Base-by-base conservation (phyloP, 2,329 filamentous ascomycete genomes). In the Neofusicoccum sp. region DNA sequence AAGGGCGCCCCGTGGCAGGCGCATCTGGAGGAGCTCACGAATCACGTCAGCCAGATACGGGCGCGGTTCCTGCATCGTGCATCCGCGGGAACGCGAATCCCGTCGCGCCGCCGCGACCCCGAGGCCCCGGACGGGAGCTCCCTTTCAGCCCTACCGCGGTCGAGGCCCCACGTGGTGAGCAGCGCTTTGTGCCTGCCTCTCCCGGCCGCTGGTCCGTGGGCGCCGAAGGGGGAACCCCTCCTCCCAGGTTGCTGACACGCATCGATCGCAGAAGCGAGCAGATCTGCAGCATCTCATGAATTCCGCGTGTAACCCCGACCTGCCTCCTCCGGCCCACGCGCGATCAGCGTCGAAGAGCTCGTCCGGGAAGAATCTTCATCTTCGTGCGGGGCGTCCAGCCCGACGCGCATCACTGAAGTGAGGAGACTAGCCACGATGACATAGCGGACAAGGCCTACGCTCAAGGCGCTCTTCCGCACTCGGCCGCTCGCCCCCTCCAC, bases 11-110 rank as follows among this genome's bases (percentile, higher is more conserved):
- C 49, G 31, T 16, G 33, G 47, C 30, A 24, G 33, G 48, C 31
- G 33, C 34, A 53, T 14, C 47, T 36, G 16, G n/a, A 56, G 8
- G 5, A 24, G 28, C 8, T 16, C 51, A 43, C 51, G 51, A 56
- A 56, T 56, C 51, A 56, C 51, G 51, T 56, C 51, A 56, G 51
- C 51, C 51, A 56, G 51, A 56, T 56, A 56, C 51, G 51, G 33
- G 51, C 26, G 51, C 51, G 12, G 51, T 56, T 43, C 51, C 51
- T 56, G 51, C 51, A 56, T 56, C 36, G 51, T 56, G 51, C 51
- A 56, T 36, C 51, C 28, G 38, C 38, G 51, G 36, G 36, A 38
- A 36, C 38, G 51, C 38, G 16, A 56, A 36, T 56, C 51, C 51
- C 36, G 38, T 12, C 26, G 26, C 20, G 36, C 51, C 36, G 51